Evolutionary conservation across 1,139 yeast genomes (phyloP).

Genomic region (Hanseniaspora gamundiae): DNA sequence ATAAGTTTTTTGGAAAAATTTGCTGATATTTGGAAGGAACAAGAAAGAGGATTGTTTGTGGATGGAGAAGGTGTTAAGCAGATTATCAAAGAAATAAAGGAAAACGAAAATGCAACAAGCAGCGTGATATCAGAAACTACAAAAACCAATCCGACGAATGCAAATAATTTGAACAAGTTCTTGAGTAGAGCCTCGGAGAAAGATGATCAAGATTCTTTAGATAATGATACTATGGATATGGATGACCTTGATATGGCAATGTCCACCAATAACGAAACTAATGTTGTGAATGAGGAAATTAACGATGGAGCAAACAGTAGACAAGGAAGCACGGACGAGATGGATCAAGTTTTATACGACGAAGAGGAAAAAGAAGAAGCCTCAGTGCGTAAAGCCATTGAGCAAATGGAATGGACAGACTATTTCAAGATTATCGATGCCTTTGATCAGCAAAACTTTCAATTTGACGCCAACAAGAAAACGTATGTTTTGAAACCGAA

Average conservation of each 20-base stretch:
- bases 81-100: constrained; percentile 46
- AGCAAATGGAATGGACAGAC: constrained; percentile 49
- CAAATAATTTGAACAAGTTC: not conserved
- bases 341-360: too few species aligned
- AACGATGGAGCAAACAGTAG: not conserved
- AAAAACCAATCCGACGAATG: not conserved
- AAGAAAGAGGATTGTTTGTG: constrained; percentile 74
- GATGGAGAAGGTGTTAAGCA: constrained; percentile 60
- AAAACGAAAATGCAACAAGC: constrained; percentile 13
- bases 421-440: constrained; percentile 60
- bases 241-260: not conserved
- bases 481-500: constrained; percentile 36
- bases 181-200: too few species aligned
- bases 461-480: constrained; percentile 52
- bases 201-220: not conserved
- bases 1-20: constrained; percentile 65
- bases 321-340: too few species aligned
- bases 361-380: constrained; percentile 29
- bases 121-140: constrained; percentile 3
- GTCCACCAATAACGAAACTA: not conserved
- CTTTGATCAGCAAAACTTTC: constrained; percentile 50
- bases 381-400: constrained; percentile 2
- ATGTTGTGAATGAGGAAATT: not conserved
- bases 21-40: constrained; percentile 76
- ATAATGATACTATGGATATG: not conserved